Evolutionary conservation across 164 flowering plant species (phyloP), one percentile per base, ranked within the genome.

Genomic region (Malania oleifera): DNA sequence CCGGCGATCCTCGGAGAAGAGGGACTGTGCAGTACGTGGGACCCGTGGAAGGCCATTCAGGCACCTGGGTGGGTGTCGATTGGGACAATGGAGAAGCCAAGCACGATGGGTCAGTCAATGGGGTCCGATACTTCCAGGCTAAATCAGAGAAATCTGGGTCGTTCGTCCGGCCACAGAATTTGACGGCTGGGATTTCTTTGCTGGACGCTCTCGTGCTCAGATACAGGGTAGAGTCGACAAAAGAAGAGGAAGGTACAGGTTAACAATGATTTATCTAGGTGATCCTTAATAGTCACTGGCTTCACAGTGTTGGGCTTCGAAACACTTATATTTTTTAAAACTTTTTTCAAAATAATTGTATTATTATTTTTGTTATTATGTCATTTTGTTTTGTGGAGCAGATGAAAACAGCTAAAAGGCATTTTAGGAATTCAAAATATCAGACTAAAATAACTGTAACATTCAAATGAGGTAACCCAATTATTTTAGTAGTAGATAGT

Each of bases 211-310:
- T 92, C 6, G 63, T 73, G 23, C 70, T 77, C 52, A 73, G 95
- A 39, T 92, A 92, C 64, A 70, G 74, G 37, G 64, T 71, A 41
- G 56, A 69, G 34, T 77, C 89, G 40, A 79, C 91, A 11, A 78
- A 85, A 57, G 87, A 89, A 73, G 96, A 89, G 61, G 90, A 89
- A 60, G 98, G 96, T 85, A 68, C n/a, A n/a, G n/a, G n/a, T n/a
- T n/a, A n/a, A n/a, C n/a, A n/a, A n/a, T n/a, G n/a, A n/a, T n/a
- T n/a, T n/a, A n/a, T n/a, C n/a, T n/a, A n/a, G n/a, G n/a, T n/a
- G n/a, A n/a, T n/a, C n/a, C n/a, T n/a, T n/a, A n/a, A n/a, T n/a
- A n/a, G n/a, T n/a, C n/a, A n/a, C n/a, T n/a, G n/a, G n/a, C n/a
- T n/a, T n/a, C n/a, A n/a, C n/a, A n/a, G n/a, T n/a, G n/a, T n/a